Conservation (phyloP, 352 stramenopile genomes). For the Phytophthora nicotianae region DNA sequence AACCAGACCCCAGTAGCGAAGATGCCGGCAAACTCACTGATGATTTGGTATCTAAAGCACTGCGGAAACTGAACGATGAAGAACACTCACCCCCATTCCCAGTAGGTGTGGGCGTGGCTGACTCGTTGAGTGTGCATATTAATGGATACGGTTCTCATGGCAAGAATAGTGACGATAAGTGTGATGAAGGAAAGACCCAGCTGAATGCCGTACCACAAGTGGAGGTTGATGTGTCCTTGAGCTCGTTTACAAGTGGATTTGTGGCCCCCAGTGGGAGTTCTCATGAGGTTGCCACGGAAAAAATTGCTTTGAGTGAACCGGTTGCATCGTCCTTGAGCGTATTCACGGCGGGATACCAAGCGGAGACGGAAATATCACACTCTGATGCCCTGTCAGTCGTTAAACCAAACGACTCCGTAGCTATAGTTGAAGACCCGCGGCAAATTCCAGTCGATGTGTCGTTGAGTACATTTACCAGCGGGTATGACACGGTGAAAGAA, state of each 20-base stretch:
- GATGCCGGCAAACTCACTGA: conserved; percentile 11
- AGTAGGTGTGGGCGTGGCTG: conserved; percentile 7
- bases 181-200: background rate
- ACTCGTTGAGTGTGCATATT: conserved; percentile 22
- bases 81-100: conserved; percentile 19
- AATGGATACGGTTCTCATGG: conserved; percentile 6
- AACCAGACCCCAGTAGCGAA: background rate
- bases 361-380: background rate
- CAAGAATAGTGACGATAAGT: background rate
- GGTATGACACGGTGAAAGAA: conserved; percentile 13
- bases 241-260: conserved; percentile 52
- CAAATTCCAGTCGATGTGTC: conserved; percentile 37
- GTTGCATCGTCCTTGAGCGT: conserved; percentile 45
- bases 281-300: background rate
- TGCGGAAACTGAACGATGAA: conserved; percentile 39
- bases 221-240: conserved; percentile 43
- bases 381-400: background rate
- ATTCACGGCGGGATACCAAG: conserved; percentile 39
- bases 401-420: background rate
- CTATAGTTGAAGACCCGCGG: background rate
- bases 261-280: conserved; percentile 1
- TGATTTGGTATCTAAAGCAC: conserved; percentile 33
- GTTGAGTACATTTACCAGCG: conserved; percentile 36
- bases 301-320: background rate
- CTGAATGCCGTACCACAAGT: background rate